Base-by-base conservation (phyloP, 2,329 filamentous ascomycete species). In the Ascocoryne sarcoides region DNA sequence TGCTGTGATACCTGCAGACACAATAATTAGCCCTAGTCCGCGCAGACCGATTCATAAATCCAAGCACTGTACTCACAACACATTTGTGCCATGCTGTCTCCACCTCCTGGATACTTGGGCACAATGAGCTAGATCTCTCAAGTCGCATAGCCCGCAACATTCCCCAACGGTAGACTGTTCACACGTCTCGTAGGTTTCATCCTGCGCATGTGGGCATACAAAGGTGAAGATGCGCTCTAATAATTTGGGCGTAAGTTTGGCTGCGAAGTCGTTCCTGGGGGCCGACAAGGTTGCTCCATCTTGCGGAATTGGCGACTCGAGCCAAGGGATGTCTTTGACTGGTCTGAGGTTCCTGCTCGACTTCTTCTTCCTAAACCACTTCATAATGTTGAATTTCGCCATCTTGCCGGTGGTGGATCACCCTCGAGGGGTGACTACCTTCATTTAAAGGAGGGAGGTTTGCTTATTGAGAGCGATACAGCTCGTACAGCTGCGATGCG, bases 101-200 rank as follows among this genome's bases (percentile, higher is more conserved):
- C 89, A 96, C 54, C 71, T 70, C 54, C 76, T 77, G 60, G 77
- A 85, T 37, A 86, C 84, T 59, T 76, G 71, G 29, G 79, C 77
- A 60, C 85, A 90, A 61, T 86, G 79, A 38, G 87, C 79, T 41
- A 95, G 74, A 62, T 95, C 88, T 51, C 89, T 80, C 68, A 92
- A 73, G 65, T 95, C 87, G 66, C 90, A 96, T 51, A 94, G 79
- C 84, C 92, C 90, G 66, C 90, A 96, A 42, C 79, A 79, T 65
- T 87, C 80, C 51, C 83, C 82, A 36, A 78, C 73, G 50, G 82
- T 78, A 44, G 82, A 86, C 55, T 84, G 75, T 66, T 96, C 90
- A 56, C 84, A 90, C 31, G 79, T 80, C 50, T 86, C 81, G 62
- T 92, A 93, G 44, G 73, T 79, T 58, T 80, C 70, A 63, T 96